These are phyloP conservation scores for Acanthamoeba royreba DNA, from an alignment of 208 protist genomes.

Conservation along the genomic window DNA sequence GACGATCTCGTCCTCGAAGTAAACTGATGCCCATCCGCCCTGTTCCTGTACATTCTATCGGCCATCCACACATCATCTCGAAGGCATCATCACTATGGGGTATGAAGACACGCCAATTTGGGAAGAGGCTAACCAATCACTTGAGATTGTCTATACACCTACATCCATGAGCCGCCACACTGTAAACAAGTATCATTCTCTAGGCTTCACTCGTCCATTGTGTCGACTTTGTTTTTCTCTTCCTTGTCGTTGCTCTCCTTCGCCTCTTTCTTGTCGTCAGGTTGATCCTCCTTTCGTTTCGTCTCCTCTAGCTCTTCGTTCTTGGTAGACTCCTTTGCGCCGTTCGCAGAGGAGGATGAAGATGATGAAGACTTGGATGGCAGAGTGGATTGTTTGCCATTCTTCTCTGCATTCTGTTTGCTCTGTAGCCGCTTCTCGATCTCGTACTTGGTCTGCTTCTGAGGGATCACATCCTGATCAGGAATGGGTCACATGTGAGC, in stretches of 20 bases:
- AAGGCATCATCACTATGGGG: too few species aligned
- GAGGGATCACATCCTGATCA: background rate
- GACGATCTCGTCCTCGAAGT: background rate
- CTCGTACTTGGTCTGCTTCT: background rate
- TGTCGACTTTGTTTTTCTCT: background rate
- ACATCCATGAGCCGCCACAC: too few species aligned
- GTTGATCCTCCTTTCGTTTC: background rate
- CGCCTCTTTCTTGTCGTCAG: background rate
- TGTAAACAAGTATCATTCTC: background rate
- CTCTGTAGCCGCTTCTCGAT: background rate
- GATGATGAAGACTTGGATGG: slow-evolving; percentile 61
- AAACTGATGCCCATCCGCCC: background rate
- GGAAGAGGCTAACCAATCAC: too few species aligned
- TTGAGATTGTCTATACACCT: too few species aligned
- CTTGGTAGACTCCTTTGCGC: background rate
- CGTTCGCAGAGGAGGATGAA: slow-evolving; percentile 49
- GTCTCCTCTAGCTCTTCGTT: background rate
- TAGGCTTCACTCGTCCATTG: background rate
- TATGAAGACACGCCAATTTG: too few species aligned
- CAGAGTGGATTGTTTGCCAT: slow-evolving; percentile 44
- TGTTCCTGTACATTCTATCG: too few species aligned
- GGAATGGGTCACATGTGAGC: background rate
- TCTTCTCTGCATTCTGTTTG: slow-evolving; percentile 6
- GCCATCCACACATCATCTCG: too few species aligned
- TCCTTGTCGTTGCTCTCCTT: background rate